Evolutionary conservation across 2,329 filamentous ascomycete species (phyloP).

Genomic region (Coniochaeta pulveracea): DNA sequence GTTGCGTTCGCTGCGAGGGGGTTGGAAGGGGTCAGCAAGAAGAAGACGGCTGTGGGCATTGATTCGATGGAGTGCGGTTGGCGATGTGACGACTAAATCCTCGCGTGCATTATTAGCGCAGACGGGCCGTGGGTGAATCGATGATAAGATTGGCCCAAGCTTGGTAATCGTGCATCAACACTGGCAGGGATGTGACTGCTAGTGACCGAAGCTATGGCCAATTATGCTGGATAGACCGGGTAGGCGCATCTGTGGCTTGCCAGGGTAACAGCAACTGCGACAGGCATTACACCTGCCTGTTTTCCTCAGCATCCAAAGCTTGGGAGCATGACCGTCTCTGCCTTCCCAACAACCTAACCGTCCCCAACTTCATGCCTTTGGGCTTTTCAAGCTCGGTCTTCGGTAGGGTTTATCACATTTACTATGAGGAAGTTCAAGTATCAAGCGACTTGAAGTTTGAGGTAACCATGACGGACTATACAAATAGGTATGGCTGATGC

Average conservation of each 20-base stretch:
- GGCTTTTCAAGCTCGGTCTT: too few relatives aligned
- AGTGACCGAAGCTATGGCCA: constrained; percentile 14
- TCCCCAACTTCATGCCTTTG: too few relatives aligned
- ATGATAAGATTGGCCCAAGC: constrained; percentile 28
- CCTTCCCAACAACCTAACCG: too few relatives aligned
- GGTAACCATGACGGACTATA: too few relatives aligned
- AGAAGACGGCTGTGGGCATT: constrained; percentile 11
- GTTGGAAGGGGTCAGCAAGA: constrained; percentile 6
- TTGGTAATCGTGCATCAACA: constrained; percentile 18
- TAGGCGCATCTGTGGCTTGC: constrained; percentile 2
- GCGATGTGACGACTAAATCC: constrained; percentile 30
- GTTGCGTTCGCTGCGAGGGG: constrained; percentile 3
- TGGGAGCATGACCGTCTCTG: too few relatives aligned
- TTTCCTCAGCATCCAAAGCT: too few relatives aligned
- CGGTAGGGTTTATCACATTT: too few relatives aligned
- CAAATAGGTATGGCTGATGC: too few relatives aligned
- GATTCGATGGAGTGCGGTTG: constrained; percentile 21
- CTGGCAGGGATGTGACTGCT: constrained; percentile 12
- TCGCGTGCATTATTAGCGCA: constrained; percentile 30
- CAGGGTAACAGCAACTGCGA: too few relatives aligned
- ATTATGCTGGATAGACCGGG: constrained; percentile 12
- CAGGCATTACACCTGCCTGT: too few relatives aligned
- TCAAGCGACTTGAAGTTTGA: too few relatives aligned
- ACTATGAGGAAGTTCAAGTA: too few relatives aligned
- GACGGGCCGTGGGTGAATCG: constrained; percentile 29